Evolutionary conservation across 352 stramenopile species (phyloP), one percentile per base, ranked within the genome.

Genomic region (Halophytophthora polymorphica): DNA sequence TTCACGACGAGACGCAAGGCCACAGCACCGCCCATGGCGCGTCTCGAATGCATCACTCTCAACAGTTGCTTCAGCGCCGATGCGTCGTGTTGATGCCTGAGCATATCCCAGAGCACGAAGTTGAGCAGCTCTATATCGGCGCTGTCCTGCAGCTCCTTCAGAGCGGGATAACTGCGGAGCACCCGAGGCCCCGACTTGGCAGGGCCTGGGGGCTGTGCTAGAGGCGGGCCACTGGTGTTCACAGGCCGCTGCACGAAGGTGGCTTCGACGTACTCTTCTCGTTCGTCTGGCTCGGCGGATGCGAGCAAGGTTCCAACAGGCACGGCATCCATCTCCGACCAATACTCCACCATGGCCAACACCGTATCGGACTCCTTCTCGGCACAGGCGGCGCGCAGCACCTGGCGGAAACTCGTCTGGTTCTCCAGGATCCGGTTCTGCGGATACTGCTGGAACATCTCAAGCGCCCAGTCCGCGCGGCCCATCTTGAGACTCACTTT

Each of bases 81-180:
- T 12, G 65, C 52, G 22, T 56, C 46, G 39, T 74, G 69, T 18
- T 43, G 31, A 11, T 68, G 53, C 45, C 79, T 79, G 23, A 84
- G 56, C 73, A 84, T 72, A 53, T 75, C 57, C 70, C 66, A 79
- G 31, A 84, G 19, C 22, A 81, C 65, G 41, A 69, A 75, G 60
- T 77, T 84, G 12, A 81, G 45, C 34, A 70, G 45, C 19, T 71
- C 57, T 15, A 36, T 39, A 52, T 78, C 59, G 18, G 36, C 53
- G 11, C 66, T 56, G 21, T 63, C 64, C 44, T 65, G 58, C 5
- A 38, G n/a, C 2, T 49, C 39, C 23, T 55, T 28, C 29, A 54
- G 14, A n/a, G 15, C 34, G 17, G 19, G 10, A 14, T 21, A 42
- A 33, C 17, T 43, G n/a, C n/a, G n/a, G n/a, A n/a, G n/a, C n/a